phyloP scores from a whole-genome alignment of 441 rosid species.

The Sinapis alba region DNA sequence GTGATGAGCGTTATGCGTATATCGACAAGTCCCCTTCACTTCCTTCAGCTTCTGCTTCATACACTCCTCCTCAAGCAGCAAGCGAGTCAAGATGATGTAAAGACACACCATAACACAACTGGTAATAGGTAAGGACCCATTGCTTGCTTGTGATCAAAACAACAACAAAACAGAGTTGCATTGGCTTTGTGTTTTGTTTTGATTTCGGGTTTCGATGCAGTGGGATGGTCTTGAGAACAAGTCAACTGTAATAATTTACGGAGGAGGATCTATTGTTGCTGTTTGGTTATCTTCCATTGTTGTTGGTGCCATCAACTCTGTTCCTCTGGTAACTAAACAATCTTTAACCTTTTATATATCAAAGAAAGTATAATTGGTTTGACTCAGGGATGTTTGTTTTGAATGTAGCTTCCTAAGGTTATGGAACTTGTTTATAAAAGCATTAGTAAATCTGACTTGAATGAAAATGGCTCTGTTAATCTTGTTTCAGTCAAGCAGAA shows the following conservation, averaged over 20 bases:
- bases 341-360: background rate
- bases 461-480: too few species aligned
- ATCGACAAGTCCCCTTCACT: too few species aligned
- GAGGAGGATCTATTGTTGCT: conserved; percentile 88
- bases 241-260: conserved; percentile 82
- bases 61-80: too few species aligned
- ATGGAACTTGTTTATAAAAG: conserved; percentile 95
- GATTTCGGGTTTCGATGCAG: conserved; percentile 36
- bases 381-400: background rate
- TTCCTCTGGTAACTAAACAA: conserved; percentile 62
- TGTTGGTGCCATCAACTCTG: too few species aligned
- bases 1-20: too few species aligned
- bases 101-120: too few species aligned
- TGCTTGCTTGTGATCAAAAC: too few species aligned
- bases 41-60: too few species aligned
- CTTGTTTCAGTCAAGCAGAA: too few species aligned
- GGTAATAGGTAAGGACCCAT: too few species aligned
- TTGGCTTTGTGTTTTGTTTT: background rate
- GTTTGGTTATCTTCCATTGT: conserved; percentile 88
- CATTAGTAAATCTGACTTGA: too few species aligned
- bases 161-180: background rate
- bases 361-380: background rate
- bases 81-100: too few species aligned
- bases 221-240: conserved; percentile 98
- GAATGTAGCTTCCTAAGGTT: conserved; percentile 84